Base-by-base conservation (phyloP, 805 yeast species). In the Wickerhamiella slavikovae region DNA sequence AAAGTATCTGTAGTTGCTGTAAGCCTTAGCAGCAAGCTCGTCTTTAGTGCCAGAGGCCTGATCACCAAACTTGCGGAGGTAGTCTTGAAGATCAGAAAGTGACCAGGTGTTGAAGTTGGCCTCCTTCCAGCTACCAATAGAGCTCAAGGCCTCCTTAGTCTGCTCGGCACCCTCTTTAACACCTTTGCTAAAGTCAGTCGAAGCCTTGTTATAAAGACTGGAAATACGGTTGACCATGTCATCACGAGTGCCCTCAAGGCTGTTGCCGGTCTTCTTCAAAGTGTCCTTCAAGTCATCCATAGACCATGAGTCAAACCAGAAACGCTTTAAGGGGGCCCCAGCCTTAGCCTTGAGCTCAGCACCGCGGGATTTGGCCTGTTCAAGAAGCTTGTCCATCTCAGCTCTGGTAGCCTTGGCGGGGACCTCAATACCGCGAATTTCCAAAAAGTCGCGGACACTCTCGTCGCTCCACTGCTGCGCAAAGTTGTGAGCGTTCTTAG, bases 251-350 rank as follows among this genome's bases (percentile, higher is more conserved):
- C 58, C 66, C 18, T 46, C 47, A 14, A 54, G 48, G 28, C 48
- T 43, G 34, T 49, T 48, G 13, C 61, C 63, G 36, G 60, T 51
- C 23, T 60, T 52, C 21, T 52, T 42, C 33, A 73, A 51, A 67
- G 73, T 67, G 11, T 47, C 40, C 35, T 53, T 50, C 34, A 73
- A 47, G 28, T 64, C 66, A 6, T 58, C 58, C 6, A 48, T 43
- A 15, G 60, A 50, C 79, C 79, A 71, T 19, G 54, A 39, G 8
- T 60, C 53, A 43, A 68, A 70, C 33, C 66, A 49, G 62, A 64
- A 60, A 5, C n/a, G 14, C 12, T 14, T 6, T 11, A 22, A 11
- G 10, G 26, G 26, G 9, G 12, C 17, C 10, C 25, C 67, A 5
- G 67, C 60, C 32, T 65, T 65, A 3, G 58, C 51, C 28, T 48